These are phyloP conservation scores for Spergularia marina DNA, from an alignment of 148 eudicot species.

Conservation along the genomic window DNA sequence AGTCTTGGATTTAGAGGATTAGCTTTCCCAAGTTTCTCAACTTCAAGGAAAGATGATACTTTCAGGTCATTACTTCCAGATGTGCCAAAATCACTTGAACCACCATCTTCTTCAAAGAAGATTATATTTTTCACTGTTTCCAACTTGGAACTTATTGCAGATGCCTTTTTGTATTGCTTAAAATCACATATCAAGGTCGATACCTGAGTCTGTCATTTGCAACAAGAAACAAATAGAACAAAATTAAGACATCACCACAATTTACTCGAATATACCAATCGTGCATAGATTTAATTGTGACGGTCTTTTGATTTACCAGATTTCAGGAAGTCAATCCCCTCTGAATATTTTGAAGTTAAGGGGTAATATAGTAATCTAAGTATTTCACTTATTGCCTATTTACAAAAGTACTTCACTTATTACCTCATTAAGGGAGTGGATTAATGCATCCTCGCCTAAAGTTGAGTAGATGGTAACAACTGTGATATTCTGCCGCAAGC, in stretches of 20 bases:
- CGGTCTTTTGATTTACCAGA: background rate
- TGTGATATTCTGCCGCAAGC: conserved; percentile 82
- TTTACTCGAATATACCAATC: background rate
- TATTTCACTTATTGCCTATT: background rate
- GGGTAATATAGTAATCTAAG: background rate
- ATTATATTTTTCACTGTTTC: conserved; percentile 58
- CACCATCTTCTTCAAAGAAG: conserved; percentile 71
- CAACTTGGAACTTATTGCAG: conserved; percentile 64
- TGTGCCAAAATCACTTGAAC: conserved; percentile 35
- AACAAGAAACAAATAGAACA: conserved; percentile 10
- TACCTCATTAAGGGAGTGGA: conserved; percentile 94
- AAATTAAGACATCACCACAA: background rate
- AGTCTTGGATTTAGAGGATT: conserved; percentile 52
- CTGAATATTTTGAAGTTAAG: background rate
- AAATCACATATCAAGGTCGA: conserved; percentile 83
- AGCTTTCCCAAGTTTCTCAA: conserved; percentile 72
- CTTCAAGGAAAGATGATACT: conserved; percentile 58
- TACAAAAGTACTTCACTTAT: background rate
- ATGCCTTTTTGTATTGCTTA: conserved; percentile 80
- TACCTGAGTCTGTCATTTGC: conserved; percentile 66
- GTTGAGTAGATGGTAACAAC: conserved; percentile 93
- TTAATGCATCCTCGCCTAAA: conserved; percentile 84
- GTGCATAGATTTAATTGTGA: too few species aligned
- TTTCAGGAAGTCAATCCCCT: background rate
- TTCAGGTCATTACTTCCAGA: conserved; percentile 40